Conservation (phyloP, 1,284 basidiomycete species). For the Boletus semigastroideus region DNA sequence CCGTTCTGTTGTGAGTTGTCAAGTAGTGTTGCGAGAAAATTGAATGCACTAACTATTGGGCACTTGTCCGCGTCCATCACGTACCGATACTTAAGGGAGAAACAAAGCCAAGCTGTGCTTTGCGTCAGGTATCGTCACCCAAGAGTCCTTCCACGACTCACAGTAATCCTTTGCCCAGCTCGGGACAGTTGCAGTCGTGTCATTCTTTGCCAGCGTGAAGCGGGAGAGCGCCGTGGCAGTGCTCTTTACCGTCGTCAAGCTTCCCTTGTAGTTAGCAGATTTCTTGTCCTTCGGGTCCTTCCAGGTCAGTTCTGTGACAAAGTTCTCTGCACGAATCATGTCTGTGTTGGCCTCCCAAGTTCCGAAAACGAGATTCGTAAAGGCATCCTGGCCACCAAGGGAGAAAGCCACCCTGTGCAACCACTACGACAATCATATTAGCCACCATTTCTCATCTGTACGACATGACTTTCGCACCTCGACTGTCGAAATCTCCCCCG, state of each 20-base stretch:
- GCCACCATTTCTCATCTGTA: not conserved
- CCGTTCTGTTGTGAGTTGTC: too few relatives aligned
- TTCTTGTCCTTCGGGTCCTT: too few relatives aligned
- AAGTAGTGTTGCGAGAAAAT: not conserved
- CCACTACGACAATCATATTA: not conserved
- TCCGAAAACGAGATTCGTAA: not conserved
- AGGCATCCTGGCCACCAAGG: not conserved
- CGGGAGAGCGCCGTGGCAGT: not conserved
- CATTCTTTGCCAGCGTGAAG: not conserved
- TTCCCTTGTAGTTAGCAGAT: not conserved
- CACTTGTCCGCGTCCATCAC: not conserved
- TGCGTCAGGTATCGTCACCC: not conserved
- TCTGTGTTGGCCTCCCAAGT: not conserved
- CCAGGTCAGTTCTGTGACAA: not conserved
- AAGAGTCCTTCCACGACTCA: not conserved
- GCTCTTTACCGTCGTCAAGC: not conserved
- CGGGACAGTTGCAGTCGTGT: not conserved
- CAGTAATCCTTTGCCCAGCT: not conserved
- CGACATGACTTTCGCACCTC: not conserved
- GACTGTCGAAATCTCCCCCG: not conserved
- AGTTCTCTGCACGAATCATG: not conserved
- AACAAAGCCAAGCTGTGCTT: not conserved
- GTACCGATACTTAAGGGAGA: not conserved
- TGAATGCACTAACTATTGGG: not conserved
- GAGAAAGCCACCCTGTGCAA: not conserved